Base-by-base conservation (phyloP, 2,329 filamentous ascomycete genomes). In the Aspergillus sp. region DNA sequence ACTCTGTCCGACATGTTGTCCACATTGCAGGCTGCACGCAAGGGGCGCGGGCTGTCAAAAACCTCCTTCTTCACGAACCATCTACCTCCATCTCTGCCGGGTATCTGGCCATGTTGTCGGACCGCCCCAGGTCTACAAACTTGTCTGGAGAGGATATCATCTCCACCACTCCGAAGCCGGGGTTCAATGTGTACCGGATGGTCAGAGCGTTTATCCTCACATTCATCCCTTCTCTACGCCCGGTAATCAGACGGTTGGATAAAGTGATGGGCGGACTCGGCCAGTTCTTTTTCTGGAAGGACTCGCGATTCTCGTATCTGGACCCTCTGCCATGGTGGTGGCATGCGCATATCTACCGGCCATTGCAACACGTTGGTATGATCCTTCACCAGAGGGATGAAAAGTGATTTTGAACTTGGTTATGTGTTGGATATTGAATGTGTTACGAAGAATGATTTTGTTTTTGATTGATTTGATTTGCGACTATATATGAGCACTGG, bases 281-380 rank as follows among this genome's bases (percentile, higher is more conserved):
- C 2, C 73, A 74, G 37, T 33, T 79, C 0, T 12, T 72, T 0
- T 66, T 66, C n/a, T 81, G 77, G 76, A 74, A 75, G 41, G 75
- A 82, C 12, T 75, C 75, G 0, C 75, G 69, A 0, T 81, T 76
- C 43, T 74, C 76, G 38, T 37, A 58, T 2, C 75, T 72, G 66
- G 80, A 83, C 59, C 79, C 79, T 2, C 58, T 75, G 56, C 79
- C 80, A 0, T 78, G 72, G 53, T 75, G 78, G 62, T 75, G 74
- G 67, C 60, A 81, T 40, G 77, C 78, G 46, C 77, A 81, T 50
- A 62, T 79, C 3, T 80, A 77, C 27, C 28, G 6, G 19, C 37
- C 37, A 9, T 60, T 51, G 46, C 50, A 45, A 67, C 56, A 31
- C 55, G 50, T 32, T 56, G 63, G 39, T 69, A 64, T 26, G 58